These are phyloP conservation scores for Anthoceros angustus DNA, from an alignment of 225 moss, liverwort and hornwort genomes.

Conservation along the genomic window DNA sequence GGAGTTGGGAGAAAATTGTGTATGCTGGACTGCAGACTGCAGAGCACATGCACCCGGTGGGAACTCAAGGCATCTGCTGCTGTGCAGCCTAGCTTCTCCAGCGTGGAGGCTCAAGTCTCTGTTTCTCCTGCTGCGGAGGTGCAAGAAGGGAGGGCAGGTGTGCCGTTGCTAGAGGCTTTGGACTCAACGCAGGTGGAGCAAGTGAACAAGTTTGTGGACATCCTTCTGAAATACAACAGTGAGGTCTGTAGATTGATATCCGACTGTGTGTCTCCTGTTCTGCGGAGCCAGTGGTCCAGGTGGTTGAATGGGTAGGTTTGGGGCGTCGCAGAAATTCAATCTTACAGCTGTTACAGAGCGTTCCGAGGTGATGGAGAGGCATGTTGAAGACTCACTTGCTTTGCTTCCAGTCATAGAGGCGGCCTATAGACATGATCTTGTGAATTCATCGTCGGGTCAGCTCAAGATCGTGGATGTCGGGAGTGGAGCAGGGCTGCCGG, in stretches of 20 bases:
- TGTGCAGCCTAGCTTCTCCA: background rate
- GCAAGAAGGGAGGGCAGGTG: background rate
- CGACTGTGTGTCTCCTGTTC: no score
- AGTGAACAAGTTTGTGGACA: background rate
- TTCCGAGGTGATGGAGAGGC: slow-evolving; percentile 80
- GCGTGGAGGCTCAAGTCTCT: background rate
- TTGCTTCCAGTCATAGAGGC: slow-evolving; percentile 57
- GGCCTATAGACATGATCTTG: slow-evolving; percentile 29
- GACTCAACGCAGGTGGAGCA: background rate
- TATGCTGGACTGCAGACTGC: background rate
- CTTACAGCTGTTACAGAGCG: slow-evolving; percentile 87
- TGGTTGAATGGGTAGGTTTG: no score
- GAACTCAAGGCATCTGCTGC: background rate
- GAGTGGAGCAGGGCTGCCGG: slow-evolving; percentile 87
- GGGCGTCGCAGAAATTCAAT: slow-evolving; percentile 59
- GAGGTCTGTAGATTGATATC: background rate
- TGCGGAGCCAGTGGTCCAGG: no score
- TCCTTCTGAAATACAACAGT: background rate
- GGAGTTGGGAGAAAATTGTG: background rate
- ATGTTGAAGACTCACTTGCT: slow-evolving; percentile 68
- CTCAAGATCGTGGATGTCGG: slow-evolving; percentile 79
- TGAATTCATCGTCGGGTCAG: slow-evolving; percentile 12
- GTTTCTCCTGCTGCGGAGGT: background rate
- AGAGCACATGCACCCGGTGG: background rate
- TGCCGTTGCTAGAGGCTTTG: background rate